Percentiles rank a stretch among this genome's conserved stretches.
Evolutionary conservation across 2,329 filamentous ascomycete species (phyloP).

Genomic region (Apiospora rasikravindrae): DNA sequence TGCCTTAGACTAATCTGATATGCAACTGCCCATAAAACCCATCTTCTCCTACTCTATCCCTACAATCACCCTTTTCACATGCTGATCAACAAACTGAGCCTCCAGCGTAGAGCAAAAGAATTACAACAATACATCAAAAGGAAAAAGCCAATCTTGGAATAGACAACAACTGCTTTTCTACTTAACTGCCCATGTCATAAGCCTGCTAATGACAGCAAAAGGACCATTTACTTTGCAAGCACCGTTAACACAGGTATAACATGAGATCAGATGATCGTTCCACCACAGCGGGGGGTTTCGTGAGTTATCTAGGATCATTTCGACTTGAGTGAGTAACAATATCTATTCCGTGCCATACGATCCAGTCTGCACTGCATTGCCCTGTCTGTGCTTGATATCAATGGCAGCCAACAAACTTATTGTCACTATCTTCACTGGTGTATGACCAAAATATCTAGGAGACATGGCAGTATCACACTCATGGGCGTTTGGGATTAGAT

Average conservation of each 20-base stretch:
- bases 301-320: not conserved
- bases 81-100: not conserved
- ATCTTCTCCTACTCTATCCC: not conserved
- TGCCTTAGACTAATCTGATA: not conserved
- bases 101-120: not conserved
- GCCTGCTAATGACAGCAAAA: not conserved
- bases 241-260: not conserved
- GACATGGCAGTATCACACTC: not conserved
- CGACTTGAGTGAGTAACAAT: not conserved
- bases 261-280: not conserved
- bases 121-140: not conserved
- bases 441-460: not conserved
- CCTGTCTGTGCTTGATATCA: too few relatives aligned
- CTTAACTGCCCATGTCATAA: not conserved
- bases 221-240: not conserved
- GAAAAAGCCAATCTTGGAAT: not conserved
- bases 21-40: not conserved
- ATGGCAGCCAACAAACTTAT: not conserved
- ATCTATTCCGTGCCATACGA: not conserved
- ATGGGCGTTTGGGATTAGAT: fast-evolving
- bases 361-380: not conserved
- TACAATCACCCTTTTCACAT: not conserved
- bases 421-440: too few relatives aligned
- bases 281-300: not conserved
- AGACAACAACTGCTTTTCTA: not conserved